Evolutionary conservation across 1,284 basidiomycete species (phyloP).

Genomic region (Flammula alnicola): DNA sequence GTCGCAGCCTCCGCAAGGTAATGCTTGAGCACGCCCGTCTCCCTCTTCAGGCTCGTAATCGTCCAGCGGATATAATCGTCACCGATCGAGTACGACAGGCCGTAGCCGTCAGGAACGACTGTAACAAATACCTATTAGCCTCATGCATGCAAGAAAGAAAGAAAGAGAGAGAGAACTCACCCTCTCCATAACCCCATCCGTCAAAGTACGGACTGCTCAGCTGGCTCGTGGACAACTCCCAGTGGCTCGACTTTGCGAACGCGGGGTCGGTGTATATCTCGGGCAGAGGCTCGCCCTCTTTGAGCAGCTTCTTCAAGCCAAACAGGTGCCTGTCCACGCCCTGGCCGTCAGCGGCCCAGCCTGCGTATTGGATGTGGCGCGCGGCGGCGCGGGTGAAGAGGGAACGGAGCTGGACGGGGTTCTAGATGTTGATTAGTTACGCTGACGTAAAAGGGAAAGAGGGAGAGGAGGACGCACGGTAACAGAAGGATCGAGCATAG

Average conservation of each 20-base stretch:
- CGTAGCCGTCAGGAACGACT: slow-evolving; percentile 94
- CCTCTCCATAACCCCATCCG: slow-evolving; percentile 98
- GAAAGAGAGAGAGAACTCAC: slow-evolving; percentile 45
- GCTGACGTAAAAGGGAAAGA: neutral
- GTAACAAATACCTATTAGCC: neutral
- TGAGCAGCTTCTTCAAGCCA: slow-evolving; percentile 86
- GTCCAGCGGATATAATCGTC: slow-evolving; percentile 91
- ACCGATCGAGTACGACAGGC: slow-evolving; percentile 91
- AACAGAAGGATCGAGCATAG: slow-evolving; percentile 75
- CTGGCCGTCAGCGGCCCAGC: slow-evolving; percentile 92
- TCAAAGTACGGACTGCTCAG: slow-evolving; percentile 85
- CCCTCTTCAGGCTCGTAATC: slow-evolving; percentile 80
- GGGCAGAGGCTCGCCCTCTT: slow-evolving; percentile 78
- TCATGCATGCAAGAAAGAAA: slow-evolving; percentile 6
- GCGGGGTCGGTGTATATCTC: slow-evolving; percentile 82
- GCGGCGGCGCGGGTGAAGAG: slow-evolving; percentile 82
- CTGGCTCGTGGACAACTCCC: slow-evolving; percentile 94
- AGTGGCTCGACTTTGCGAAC: slow-evolving; percentile 77
- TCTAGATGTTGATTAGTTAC: slow-evolving; percentile 12
- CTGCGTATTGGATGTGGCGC: slow-evolving; percentile 87
- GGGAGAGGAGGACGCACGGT: slow-evolving; percentile 46
- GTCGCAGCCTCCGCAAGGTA: slow-evolving; percentile 82
- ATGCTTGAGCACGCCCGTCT: slow-evolving; percentile 68
- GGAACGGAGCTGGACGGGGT: slow-evolving; percentile 55
- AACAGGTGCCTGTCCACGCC: slow-evolving; percentile 97